phyloP scores from a whole-genome alignment of 1,284 basidiomycete genomes.

The Wolfiporia cocos region DNA sequence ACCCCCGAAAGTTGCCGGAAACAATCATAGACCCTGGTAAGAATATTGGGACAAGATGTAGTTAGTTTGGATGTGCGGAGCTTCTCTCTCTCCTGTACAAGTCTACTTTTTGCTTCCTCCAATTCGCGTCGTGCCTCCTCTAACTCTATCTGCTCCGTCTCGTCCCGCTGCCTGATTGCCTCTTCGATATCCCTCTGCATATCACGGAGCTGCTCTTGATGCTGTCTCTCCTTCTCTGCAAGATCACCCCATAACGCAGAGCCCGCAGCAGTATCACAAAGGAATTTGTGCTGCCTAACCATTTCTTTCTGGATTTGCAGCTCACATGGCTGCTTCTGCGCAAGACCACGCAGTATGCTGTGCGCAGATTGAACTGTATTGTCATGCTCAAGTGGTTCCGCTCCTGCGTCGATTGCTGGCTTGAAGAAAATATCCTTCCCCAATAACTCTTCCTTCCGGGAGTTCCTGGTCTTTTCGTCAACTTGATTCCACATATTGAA shows the following conservation, averaged over 20 bases:
- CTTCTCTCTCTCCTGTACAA: background rate
- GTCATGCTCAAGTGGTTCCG: constrained; percentile 12
- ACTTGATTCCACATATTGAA: constrained; percentile 48
- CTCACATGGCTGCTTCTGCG: background rate
- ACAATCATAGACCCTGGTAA: too few relatives aligned
- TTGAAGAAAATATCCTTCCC: constrained; percentile 17
- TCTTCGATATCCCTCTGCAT: constrained; percentile 12
- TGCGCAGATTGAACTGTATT: constrained; percentile 12
- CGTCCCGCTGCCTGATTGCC: constrained; percentile 11
- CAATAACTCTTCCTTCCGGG: constrained; percentile 15
- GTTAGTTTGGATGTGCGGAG: too few relatives aligned
- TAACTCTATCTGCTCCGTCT: constrained; percentile 18
- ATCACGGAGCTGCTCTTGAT: constrained; percentile 8
- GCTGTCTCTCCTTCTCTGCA: constrained; percentile 2
- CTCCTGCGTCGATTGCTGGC: constrained; percentile 14
- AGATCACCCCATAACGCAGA: background rate
- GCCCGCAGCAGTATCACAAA: background rate
- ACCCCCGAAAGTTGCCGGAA: too few relatives aligned
- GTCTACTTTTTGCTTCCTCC: background rate
- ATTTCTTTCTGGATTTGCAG: background rate
- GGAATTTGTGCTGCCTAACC: background rate
- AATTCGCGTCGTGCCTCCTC: constrained; percentile 11
- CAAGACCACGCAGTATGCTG: constrained; percentile 10
- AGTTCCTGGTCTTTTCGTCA: constrained; percentile 14
- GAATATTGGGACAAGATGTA: too few relatives aligned